A percentile compares a stretch with the other conserved stretches of the same genome.
Conservation (phyloP, 768 basidiomycete species). For the Leucogyrophana mollusca region DNA sequence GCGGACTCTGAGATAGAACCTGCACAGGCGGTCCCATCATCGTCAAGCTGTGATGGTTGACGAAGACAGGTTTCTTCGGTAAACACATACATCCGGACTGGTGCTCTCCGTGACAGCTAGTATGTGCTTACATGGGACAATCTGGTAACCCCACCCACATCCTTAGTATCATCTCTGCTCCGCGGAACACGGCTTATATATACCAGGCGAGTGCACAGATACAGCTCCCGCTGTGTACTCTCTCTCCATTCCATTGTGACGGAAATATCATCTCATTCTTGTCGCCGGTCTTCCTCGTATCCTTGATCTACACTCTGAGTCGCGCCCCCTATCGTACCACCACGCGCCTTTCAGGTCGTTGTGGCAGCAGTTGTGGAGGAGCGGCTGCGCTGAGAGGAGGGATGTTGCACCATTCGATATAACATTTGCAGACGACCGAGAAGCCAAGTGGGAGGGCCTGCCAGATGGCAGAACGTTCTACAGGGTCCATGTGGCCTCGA, state of each 20-base stretch:
- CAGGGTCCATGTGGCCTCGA: slow-evolving; percentile 37
- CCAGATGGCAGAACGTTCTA: slow-evolving; percentile 39
- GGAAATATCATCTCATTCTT: slow-evolving; percentile 42
- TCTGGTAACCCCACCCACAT: not conserved
- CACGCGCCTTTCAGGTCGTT: slow-evolving; percentile 33
- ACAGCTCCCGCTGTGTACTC: slow-evolving; percentile 40
- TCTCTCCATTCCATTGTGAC: slow-evolving; percentile 37
- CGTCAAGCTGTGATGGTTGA: slow-evolving; percentile 42
- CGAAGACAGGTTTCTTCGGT: slow-evolving; percentile 43
- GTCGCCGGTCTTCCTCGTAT: slow-evolving; percentile 37
- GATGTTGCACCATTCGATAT: slow-evolving; percentile 48
- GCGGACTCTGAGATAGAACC: not conserved
- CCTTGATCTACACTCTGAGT: slow-evolving; percentile 43
- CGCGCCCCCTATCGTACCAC: slow-evolving; percentile 39
- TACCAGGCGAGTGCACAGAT: slow-evolving; percentile 41
- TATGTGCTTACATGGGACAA: slow-evolving; percentile 16
- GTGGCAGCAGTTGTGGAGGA: slow-evolving; percentile 40
- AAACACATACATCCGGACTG: slow-evolving; percentile 37
- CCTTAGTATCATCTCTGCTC: slow-evolving; percentile 45
- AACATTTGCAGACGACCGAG: slow-evolving; percentile 46
- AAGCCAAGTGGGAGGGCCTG: slow-evolving; percentile 35
- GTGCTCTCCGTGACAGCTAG: slow-evolving; percentile 44
- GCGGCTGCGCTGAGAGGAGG: slow-evolving; percentile 47
- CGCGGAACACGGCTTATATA: slow-evolving; percentile 48
- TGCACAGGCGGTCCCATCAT: slow-evolving; percentile 48